A percentile compares a stretch with the other conserved stretches of the same genome.
These are phyloP conservation scores for Tarenaya hassleriana DNA, from an alignment of 345 rosid genomes.

Conservation along the genomic window DNA sequence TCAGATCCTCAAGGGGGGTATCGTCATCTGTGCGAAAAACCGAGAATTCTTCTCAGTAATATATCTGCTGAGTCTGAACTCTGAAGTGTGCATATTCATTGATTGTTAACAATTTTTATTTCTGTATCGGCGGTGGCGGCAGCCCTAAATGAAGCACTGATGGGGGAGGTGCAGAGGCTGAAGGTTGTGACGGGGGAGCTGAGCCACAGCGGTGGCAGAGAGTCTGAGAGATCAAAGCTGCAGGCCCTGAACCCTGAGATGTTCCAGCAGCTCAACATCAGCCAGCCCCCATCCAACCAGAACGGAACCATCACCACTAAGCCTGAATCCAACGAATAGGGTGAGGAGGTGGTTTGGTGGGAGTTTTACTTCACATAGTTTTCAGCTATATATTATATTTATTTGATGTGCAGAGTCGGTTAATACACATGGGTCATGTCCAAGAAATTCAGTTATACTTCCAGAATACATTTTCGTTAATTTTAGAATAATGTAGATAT, in stretches of 20 bases:
- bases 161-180: constrained; percentile 43
- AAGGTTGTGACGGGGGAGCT: constrained; percentile 30
- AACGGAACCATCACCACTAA: constrained; percentile 40
- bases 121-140: constrained; percentile 6
- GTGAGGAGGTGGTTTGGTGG: constrained; percentile 14
- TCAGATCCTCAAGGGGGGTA: too few species aligned
- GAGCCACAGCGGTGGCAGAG: constrained; percentile 22
- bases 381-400: constrained; percentile 14
- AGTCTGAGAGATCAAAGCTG: constrained; percentile 28
- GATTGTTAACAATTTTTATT: too few species aligned
- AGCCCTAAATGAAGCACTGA: constrained; percentile 54
- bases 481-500: too few species aligned
- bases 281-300: constrained; percentile 31
- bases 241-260: constrained; percentile 27
- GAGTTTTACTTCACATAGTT: constrained; percentile 6
- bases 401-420: constrained; percentile 24
- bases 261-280: constrained; percentile 33
- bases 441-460: constrained; percentile 15
- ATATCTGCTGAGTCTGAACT: too few species aligned
- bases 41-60: too few species aligned
- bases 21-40: too few species aligned
- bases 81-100: too few species aligned
- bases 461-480: too few species aligned
- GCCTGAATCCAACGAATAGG: constrained; percentile 53
- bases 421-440: constrained; percentile 19